Conservation (phyloP, 148 eudicot genomes). For the Beta vulgaris region DNA sequence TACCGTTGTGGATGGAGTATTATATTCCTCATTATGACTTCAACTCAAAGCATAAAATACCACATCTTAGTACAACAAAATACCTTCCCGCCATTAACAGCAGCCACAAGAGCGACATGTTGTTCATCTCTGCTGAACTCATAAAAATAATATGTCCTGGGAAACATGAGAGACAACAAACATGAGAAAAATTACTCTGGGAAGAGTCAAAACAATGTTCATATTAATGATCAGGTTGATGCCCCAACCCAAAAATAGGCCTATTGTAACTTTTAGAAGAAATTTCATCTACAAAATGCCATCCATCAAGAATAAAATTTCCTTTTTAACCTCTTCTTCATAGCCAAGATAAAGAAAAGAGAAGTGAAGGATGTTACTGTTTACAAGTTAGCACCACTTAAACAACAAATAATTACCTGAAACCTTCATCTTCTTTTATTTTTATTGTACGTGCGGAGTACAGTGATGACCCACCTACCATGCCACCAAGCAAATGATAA, state of each 20-base stretch:
- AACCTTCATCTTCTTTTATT: slow-evolving; percentile 84
- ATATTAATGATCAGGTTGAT: not conserved
- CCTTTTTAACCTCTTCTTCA: not conserved
- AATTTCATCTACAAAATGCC: not conserved
- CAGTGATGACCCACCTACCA: slow-evolving; percentile 64
- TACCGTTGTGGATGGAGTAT: no score
- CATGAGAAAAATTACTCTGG: not conserved
- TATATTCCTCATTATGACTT: not conserved
- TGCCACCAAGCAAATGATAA: slow-evolving; percentile 17
- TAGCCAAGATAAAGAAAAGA: not conserved
- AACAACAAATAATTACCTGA: slow-evolving; percentile 43
- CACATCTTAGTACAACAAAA: not conserved
- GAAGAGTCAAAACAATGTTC: not conserved
- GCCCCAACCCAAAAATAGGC: not conserved
- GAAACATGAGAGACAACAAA: slow-evolving; percentile 16
- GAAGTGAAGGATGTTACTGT: not conserved
- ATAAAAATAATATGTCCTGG: slow-evolving; percentile 90
- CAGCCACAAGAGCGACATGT: slow-evolving; percentile 87
- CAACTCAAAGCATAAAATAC: not conserved
- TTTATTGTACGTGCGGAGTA: slow-evolving; percentile 73
- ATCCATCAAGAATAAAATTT: not conserved
- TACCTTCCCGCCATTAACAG: slow-evolving; percentile 85
- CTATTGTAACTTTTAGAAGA: not conserved
- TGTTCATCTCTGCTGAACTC: slow-evolving; percentile 76
- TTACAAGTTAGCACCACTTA: not conserved